These are phyloP conservation scores for Juglanconis juglandina DNA, from an alignment of 2,329 filamentous ascomycete genomes.

Conservation along the genomic window DNA sequence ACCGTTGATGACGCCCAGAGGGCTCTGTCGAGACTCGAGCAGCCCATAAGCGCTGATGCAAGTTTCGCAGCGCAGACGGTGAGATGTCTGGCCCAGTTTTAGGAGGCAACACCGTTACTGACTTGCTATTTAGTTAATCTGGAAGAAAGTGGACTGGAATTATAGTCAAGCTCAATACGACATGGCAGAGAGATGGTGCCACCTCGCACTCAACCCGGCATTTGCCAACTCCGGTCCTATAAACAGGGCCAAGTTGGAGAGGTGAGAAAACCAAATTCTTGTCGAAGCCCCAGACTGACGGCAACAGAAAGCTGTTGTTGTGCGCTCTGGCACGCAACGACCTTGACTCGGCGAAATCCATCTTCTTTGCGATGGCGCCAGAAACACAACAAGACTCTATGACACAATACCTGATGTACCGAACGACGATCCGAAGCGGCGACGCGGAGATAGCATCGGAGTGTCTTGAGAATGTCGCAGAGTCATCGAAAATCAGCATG, in stretches of 20 bases:
- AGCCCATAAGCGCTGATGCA: conserved; percentile 54
- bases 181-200: conserved; percentile 67
- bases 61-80: conserved; percentile 68
- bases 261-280: conserved; percentile 38
- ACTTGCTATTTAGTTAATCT: conserved; percentile 59
- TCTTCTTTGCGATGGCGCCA: conserved; percentile 59
- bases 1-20: conserved; percentile 24
- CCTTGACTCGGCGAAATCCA: conserved; percentile 47
- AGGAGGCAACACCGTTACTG: background rate
- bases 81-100: conserved; percentile 23
- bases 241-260: conserved; percentile 66
- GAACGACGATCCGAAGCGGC: conserved; percentile 58
- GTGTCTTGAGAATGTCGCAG: conserved; percentile 60
- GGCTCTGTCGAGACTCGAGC: conserved; percentile 42
- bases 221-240: conserved; percentile 63
- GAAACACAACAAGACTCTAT: conserved; percentile 56
- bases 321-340: conserved; percentile 63
- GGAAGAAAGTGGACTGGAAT: conserved; percentile 69
- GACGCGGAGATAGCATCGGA: conserved; percentile 58
- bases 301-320: conserved; percentile 65
- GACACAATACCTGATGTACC: conserved; percentile 74
- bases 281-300: conserved; percentile 20
- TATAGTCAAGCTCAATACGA: conserved; percentile 51
- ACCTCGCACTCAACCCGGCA: conserved; percentile 60
- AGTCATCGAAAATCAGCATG: conserved; percentile 45